Conservation (phyloP, 352 stramenopile genomes). For the Labyrinthula sp. region DNA sequence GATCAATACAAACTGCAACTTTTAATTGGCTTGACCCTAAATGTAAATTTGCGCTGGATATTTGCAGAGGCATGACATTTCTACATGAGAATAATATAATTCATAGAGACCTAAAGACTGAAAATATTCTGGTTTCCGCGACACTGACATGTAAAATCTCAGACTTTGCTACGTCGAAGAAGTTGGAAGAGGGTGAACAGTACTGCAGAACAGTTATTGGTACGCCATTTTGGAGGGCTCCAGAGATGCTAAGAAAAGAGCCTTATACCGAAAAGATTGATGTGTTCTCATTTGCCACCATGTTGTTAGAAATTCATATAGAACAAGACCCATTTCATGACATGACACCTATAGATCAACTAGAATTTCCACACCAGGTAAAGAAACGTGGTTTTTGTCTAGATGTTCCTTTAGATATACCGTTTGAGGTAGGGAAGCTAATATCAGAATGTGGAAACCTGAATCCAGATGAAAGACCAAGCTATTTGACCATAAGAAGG, state of each 20-base stretch:
- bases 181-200: conserved; percentile 3
- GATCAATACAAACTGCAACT: conserved; percentile 1
- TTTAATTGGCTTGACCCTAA: conserved; percentile 31
- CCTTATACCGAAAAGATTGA: conserved; percentile 29
- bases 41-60: conserved; percentile 24
- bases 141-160: conserved; percentile 30
- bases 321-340: conserved; percentile 14
- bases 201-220: conserved; percentile 21
- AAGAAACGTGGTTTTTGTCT: conserved; percentile 7
- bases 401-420: conserved; percentile 8
- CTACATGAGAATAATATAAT: conserved; percentile 32
- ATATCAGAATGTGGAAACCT: conserved; percentile 12
- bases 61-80: conserved; percentile 32
- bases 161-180: conserved; percentile 27
- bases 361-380: conserved; percentile 24
- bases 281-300: conserved; percentile 28
- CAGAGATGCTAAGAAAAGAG: conserved; percentile 30
- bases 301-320: conserved; percentile 26
- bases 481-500: conserved; percentile 6
- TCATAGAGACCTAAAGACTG: conserved; percentile 33
- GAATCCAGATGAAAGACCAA: conserved; percentile 11
- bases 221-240: conserved; percentile 30
- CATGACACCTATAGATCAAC: conserved; percentile 14
- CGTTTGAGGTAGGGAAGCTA: background rate
- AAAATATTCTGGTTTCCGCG: conserved; percentile 32